Conservation (phyloP, 2,329 filamentous ascomycete species). For the Calonectria fujianensis region DNA sequence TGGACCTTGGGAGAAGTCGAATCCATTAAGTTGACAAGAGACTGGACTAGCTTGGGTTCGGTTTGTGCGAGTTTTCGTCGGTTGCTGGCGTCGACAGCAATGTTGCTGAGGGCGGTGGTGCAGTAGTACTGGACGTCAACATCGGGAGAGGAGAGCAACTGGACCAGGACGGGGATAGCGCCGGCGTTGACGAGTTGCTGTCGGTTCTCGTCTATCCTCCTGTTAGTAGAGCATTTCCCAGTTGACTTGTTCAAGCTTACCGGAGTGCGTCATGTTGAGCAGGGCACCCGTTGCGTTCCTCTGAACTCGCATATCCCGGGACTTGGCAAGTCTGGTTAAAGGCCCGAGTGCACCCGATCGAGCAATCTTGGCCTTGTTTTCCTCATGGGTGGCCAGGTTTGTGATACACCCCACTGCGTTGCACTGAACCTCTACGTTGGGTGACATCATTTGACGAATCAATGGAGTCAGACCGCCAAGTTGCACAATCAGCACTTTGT, state of each 20-base stretch:
- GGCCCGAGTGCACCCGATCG: constrained; percentile 94
- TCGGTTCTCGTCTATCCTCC: constrained; percentile 88
- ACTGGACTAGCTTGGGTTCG: constrained; percentile 93
- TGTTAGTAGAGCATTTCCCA: constrained; percentile 47
- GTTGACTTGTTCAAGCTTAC: constrained; percentile 68
- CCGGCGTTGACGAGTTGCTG: constrained; percentile 98
- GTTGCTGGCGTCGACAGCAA: constrained; percentile 94
- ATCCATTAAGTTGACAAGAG: constrained; percentile 96
- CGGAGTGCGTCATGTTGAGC: constrained; percentile 99
- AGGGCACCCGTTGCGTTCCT: constrained; percentile 96
- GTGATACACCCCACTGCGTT: constrained; percentile 99
- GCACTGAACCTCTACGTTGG: constrained; percentile 98
- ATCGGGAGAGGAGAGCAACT: constrained; percentile 92
- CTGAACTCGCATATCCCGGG: constrained; percentile 98
- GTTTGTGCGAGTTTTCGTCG: constrained; percentile 92
- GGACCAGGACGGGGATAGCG: constrained; percentile 97
- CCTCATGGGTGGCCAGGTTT: constrained; percentile 97
- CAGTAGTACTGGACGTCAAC: constrained; percentile 99
- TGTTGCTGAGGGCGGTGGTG: constrained; percentile 98
- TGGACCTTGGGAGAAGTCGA: constrained; percentile 98
- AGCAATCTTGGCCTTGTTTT: constrained; percentile 99
- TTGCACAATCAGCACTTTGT: constrained; percentile 97
- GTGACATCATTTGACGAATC: constrained; percentile 98
- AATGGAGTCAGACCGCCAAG: constrained; percentile 92
- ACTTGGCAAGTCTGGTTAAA: constrained; percentile 93